Evolutionary conservation across 2,329 filamentous ascomycete genomes (phyloP).

Genomic region (Botryotinia calthae): DNA sequence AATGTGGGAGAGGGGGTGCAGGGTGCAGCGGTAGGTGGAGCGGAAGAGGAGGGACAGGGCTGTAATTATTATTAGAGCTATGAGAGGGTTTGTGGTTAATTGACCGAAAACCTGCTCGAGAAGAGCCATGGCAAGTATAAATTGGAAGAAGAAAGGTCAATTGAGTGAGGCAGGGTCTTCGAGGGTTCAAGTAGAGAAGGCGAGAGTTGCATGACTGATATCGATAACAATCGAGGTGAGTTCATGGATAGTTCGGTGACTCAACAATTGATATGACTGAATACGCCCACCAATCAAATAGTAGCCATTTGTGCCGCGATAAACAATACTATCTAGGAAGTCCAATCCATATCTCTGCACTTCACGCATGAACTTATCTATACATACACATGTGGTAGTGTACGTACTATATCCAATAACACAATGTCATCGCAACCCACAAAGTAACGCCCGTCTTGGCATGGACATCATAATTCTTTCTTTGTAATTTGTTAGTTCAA

Average conservation of each 20-base stretch:
- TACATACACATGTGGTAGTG: too few species aligned
- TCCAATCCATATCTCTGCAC: background rate
- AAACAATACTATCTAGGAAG: background rate
- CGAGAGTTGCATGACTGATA: background rate
- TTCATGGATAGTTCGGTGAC: background rate
- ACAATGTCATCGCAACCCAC: background rate
- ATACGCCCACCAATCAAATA: background rate
- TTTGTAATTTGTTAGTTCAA: background rate
- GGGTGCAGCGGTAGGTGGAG: slow-evolving; percentile 39
- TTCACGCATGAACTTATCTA: background rate
- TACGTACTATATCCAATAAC: background rate
- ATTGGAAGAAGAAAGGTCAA: background rate
- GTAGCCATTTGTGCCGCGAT: background rate
- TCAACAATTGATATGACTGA: background rate
- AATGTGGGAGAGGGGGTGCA: slow-evolving; percentile 43
- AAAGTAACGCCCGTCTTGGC: too few species aligned
- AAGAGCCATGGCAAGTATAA: slow-evolving; percentile 18
- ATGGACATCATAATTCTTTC: too few species aligned
- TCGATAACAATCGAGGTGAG: background rate
- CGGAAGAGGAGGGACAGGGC: slow-evolving; percentile 24
- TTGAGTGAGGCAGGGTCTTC: background rate
- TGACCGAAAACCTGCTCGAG: slow-evolving; percentile 18
- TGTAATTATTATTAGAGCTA: slow-evolving; percentile 19
- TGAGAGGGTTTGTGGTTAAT: slow-evolving; percentile 20
- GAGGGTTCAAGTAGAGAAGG: background rate